Conservation (phyloP, 1,139 yeast genomes). For the Candida freyschussii region DNA sequence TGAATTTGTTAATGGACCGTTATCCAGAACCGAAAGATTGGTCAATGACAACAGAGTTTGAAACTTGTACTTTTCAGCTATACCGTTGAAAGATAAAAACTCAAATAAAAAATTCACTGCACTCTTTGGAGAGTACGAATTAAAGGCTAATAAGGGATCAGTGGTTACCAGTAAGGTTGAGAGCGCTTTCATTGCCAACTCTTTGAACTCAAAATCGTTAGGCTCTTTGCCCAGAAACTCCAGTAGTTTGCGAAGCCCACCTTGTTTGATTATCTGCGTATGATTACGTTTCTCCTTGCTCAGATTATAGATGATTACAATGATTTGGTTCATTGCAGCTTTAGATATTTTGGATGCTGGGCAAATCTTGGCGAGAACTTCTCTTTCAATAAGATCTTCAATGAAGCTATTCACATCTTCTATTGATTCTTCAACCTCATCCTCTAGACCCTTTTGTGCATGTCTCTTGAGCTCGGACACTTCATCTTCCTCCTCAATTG, state of each 20-base stretch:
- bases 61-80: slow-evolving; percentile 16
- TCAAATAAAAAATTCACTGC: slow-evolving; percentile 41
- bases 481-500: slow-evolving; percentile 28
- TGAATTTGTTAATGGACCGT: slow-evolving; percentile 12
- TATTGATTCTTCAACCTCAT: slow-evolving; percentile 16
- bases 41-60: slow-evolving; percentile 20
- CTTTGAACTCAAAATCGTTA: slow-evolving; percentile 9
- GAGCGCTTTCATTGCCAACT: slow-evolving; percentile 28
- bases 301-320: slow-evolving; percentile 15
- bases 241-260: slow-evolving; percentile 36
- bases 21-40: slow-evolving; percentile 19
- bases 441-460: slow-evolving; percentile 27
- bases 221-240: slow-evolving; percentile 32
- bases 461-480: slow-evolving; percentile 25
- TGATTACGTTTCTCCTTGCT: slow-evolving; percentile 17
- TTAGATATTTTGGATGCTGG: slow-evolving; percentile 15
- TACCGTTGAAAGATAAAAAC: slow-evolving; percentile 26
- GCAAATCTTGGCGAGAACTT: slow-evolving; percentile 13
- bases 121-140: slow-evolving; percentile 35
- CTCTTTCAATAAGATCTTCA: slow-evolving; percentile 21
- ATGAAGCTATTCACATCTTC: slow-evolving; percentile 11
- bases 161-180: slow-evolving; percentile 38
- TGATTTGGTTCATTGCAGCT: slow-evolving; percentile 15
- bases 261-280: slow-evolving; percentile 41
- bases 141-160: slow-evolving; percentile 33